Conservation (phyloP, 176 grass and related monocot species). For the Eleusine indica region DNA sequence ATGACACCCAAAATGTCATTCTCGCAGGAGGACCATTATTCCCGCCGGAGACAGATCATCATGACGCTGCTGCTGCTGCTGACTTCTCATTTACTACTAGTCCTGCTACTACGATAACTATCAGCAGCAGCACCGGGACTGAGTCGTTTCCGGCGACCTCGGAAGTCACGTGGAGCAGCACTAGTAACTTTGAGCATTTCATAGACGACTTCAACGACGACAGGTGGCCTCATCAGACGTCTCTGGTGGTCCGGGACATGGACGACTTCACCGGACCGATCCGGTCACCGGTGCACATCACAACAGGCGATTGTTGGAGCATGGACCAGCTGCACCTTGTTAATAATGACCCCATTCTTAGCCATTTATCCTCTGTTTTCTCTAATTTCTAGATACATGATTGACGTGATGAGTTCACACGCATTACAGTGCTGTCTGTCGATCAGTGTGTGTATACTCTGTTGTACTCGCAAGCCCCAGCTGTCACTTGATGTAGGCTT, state of each 20-base stretch:
- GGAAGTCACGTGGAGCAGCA: too few species aligned
- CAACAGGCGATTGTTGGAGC: background rate
- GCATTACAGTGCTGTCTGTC: too few species aligned
- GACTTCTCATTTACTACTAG: background rate
- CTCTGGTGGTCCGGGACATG: background rate
- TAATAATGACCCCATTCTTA: background rate
- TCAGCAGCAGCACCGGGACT: too few species aligned
- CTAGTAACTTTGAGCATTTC: background rate
- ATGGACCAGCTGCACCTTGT: background rate
- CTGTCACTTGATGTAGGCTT: too few species aligned
- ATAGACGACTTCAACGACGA: background rate
- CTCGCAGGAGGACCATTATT: background rate
- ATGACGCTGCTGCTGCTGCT: background rate
- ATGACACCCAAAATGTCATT: background rate
- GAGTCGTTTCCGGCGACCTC: too few species aligned
- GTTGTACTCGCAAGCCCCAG: too few species aligned
- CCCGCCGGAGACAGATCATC: too few species aligned
- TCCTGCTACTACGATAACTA: too few species aligned
- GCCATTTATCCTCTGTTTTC: background rate
- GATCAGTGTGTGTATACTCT: too few species aligned
- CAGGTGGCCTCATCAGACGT: background rate
- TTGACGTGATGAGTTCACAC: too few species aligned
- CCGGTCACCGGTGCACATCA: constrained; percentile 46
- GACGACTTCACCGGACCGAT: constrained; percentile 40
- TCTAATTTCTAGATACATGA: background rate